Base-by-base conservation (phyloP, 1,139 yeast genomes). In the Debaryomyces sp. region DNA sequence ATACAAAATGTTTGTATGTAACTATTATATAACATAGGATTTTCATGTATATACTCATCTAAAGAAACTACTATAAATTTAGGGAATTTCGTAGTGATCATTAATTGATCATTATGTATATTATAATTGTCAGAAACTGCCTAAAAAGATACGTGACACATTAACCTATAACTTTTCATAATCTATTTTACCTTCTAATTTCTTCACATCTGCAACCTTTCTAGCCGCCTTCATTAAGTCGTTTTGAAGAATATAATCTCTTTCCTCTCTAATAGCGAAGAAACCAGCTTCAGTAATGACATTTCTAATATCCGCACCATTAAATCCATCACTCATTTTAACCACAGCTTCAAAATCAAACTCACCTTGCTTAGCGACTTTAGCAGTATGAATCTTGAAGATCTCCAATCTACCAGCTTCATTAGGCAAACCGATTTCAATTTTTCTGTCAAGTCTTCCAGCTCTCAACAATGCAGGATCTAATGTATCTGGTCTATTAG, bases 401-500 rank as follows among this genome's bases (percentile, higher is more conserved):
- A 95, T 87, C 66, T 94, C 97, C 56, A 92, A 75, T 61, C 99
- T 83, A 40, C 99, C 99, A 37, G 89, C 95, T 73, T 95, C 99
- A 66, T 95, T 95, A 24, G 99, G 99, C 64, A 95, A 77, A 30
- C 96, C 90, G 57, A 95, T 94, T 72, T 95, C 99, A 61, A 95
- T 90, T 71, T 95, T 95, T 67, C 99, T 82, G 70, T 95, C 99
- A 65, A 95, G 83, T 75, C 99, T 87, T 58, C 99, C 99, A 3
- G 99, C 98, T 77, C 99, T 89, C 59, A 95, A 79, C 60, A 95
- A 78, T 3, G 99, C 99, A n/a, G 99, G 99, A 69, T 95, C 99
- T 57, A 95, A 80, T 9, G 99, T 94, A 68, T 95, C 99, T 10
- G 99, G 99, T 72, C 99, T 84, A 70, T 95, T 95, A 23, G 99